Evolutionary conservation across 371 early-diverging fungal species (phyloP), one percentile per base, ranked within the genome.

Genomic region (Mucor plumbeus): DNA sequence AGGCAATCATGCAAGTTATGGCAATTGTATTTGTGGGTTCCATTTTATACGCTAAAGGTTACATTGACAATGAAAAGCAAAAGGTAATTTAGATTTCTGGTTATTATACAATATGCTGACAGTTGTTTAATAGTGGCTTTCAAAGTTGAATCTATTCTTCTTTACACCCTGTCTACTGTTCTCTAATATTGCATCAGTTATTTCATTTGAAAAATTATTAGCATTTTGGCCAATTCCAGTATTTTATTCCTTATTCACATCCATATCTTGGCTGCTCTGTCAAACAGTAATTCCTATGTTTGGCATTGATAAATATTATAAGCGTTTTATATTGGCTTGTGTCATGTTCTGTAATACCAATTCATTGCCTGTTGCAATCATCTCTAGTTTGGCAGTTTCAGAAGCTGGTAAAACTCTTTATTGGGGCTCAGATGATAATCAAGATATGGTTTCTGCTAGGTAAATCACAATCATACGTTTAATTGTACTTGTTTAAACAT

Each of bases 311-410:
- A 35, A 38, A 59, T 48, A 58, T n/a, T 87, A 88, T 44, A 83
- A 79, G 4, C 87, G 86, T 6, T 87, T 93, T 67, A 85, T 89
- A 14, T 78, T 80, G 19, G 89, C 88, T 0, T 87, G 91, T 19
- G 80, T 85, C 44, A 82, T 93, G 70, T 91, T 91, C 59, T 80
- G 83, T 59, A 93, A 93, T 69, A 85, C 90, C 36, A 93, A 93
- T 69, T 88, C 90, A 15, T 69, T 91, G 11, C 93, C 93, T 1
- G 85, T 91, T 50, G 90, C 91, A 7, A 73, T 91, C 43, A 85
- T 93, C 57, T 82, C 88, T 41, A 89, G 90, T 57, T 78, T 91
- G 54, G 90, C 92, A 14, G 79, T 87, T 41, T 90, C 90, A 53
- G 82, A 87, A 33, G 90, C 89, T 1, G 84, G 86, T 21, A 75